A percentile compares a stretch with the other conserved stretches of the same genome.
phyloP scores from a whole-genome alignment of 495 filamentous ascomycete genomes.

The Letharia columbiana region DNA sequence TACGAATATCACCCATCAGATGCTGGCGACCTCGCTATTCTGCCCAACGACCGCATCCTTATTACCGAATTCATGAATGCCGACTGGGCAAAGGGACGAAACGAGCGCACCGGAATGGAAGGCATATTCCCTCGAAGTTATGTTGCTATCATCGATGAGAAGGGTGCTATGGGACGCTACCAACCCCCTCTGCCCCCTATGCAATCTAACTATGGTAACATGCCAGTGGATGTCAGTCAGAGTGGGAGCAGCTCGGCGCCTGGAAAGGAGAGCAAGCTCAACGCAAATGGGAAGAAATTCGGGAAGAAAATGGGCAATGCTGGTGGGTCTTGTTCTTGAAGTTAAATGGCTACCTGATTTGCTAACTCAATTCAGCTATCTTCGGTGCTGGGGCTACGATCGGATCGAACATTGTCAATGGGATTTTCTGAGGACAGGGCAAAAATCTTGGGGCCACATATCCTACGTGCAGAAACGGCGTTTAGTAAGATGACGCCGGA shows the following conservation, averaged over 20 bases:
- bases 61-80: slow-evolving; percentile 87
- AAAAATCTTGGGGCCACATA: neutral
- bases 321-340: slow-evolving; percentile 31
- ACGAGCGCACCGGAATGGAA: slow-evolving; percentile 67
- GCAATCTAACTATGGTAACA: slow-evolving; percentile 43
- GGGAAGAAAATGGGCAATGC: slow-evolving; percentile 51
- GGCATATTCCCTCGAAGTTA: slow-evolving; percentile 89
- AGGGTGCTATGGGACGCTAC: slow-evolving; percentile 23
- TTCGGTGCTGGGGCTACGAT: slow-evolving; percentile 85
- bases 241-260: slow-evolving; percentile 30
- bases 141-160: slow-evolving; percentile 54
- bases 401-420: slow-evolving; percentile 84
- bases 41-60: slow-evolving; percentile 64
- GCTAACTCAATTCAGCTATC: slow-evolving; percentile 39
- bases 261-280: slow-evolving; percentile 38
- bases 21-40: slow-evolving; percentile 66
- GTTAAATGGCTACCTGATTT: slow-evolving; percentile 19
- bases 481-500: slow-evolving; percentile 9
- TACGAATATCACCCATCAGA: slow-evolving; percentile 76
- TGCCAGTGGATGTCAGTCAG: slow-evolving; percentile 46
- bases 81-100: slow-evolving; percentile 75
- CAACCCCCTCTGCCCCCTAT: slow-evolving; percentile 27
- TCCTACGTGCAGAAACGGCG: slow-evolving; percentile 5
- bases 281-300: slow-evolving; percentile 49
- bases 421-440: slow-evolving; percentile 59